Conservation (phyloP, 2,329 filamentous ascomycete species). For the Xylariomycetidae sp. region DNA sequence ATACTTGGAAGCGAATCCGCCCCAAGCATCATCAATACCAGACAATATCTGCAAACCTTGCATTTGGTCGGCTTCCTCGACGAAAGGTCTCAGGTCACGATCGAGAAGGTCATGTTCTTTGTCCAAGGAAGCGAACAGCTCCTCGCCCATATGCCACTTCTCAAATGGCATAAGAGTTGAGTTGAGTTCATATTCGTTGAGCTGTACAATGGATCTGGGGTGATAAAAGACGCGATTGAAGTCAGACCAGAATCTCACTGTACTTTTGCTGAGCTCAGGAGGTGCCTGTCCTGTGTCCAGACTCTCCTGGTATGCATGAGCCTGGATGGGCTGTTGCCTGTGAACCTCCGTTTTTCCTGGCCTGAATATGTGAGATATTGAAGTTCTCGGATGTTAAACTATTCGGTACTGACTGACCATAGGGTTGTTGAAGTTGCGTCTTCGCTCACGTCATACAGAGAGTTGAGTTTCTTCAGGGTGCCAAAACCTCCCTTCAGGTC, state of each 20-base stretch:
- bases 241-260: slow-evolving; percentile 95
- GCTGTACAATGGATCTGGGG: slow-evolving; percentile 78
- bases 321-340: slow-evolving; percentile 60
- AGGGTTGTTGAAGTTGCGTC: no score
- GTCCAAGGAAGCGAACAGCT: slow-evolving; percentile 69
- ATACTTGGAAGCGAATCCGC: slow-evolving; percentile 69
- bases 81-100: slow-evolving; percentile 81
- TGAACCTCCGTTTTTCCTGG: slow-evolving; percentile 64
- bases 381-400: no score
- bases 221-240: slow-evolving; percentile 92
- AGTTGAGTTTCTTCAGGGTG: slow-evolving; percentile 79
- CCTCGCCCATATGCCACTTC: slow-evolving; percentile 66
- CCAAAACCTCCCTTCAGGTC: slow-evolving; percentile 94
- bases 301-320: slow-evolving; percentile 72
- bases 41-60: slow-evolving; percentile 80
- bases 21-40: slow-evolving; percentile 74
- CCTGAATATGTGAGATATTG: slow-evolving; percentile 39
- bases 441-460: slow-evolving; percentile 65
- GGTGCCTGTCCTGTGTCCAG: slow-evolving; percentile 67
- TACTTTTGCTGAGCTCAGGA: slow-evolving; percentile 59
- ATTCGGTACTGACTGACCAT: no score
- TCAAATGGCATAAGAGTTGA: slow-evolving; percentile 80
- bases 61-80: slow-evolving; percentile 89
- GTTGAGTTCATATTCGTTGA: slow-evolving; percentile 82
- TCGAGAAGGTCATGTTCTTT: slow-evolving; percentile 83